Conservation (phyloP, 495 filamentous ascomycete species). For the Talaromyces thailandensis region DNA sequence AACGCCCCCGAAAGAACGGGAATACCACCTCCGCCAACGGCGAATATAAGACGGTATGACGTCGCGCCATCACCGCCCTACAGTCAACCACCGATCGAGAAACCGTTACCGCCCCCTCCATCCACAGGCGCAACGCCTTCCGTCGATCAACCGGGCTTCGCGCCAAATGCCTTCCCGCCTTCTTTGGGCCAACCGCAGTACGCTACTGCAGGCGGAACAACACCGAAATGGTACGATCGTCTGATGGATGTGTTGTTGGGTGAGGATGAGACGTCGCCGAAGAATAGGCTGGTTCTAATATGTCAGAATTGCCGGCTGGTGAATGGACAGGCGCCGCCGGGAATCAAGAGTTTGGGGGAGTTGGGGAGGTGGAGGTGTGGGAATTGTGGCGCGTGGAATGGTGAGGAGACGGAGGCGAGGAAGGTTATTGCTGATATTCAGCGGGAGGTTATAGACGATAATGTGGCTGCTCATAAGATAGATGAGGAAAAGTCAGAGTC, state of each 20-base stretch:
- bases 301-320: constrained; percentile 78
- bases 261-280: constrained; percentile 88
- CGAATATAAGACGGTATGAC: constrained; percentile 56
- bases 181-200: constrained; percentile 20
- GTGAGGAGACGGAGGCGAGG: constrained; percentile 63
- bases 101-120: constrained; percentile 10
- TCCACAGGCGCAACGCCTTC: constrained; percentile 10
- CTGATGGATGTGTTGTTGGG: constrained; percentile 86
- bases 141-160: constrained; percentile 41
- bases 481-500: neutral
- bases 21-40: constrained; percentile 70
- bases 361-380: constrained; percentile 86
- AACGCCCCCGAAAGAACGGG: constrained; percentile 30
- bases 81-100: constrained; percentile 14
- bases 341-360: constrained; percentile 66
- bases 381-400: constrained; percentile 77
- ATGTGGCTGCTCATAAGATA: neutral
- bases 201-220: constrained; percentile 10
- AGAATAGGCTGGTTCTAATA: constrained; percentile 84
- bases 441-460: neutral
- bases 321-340: constrained; percentile 93
- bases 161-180: constrained; percentile 51
- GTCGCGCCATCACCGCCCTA: constrained; percentile 12
- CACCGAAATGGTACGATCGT: constrained; percentile 86
- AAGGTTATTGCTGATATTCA: constrained; percentile 37